A percentile compares a stretch with the other conserved stretches of the same genome.
These are phyloP conservation scores for Trametopsis cervina DNA, from an alignment of 768 basidiomycete species.

Conservation along the genomic window DNA sequence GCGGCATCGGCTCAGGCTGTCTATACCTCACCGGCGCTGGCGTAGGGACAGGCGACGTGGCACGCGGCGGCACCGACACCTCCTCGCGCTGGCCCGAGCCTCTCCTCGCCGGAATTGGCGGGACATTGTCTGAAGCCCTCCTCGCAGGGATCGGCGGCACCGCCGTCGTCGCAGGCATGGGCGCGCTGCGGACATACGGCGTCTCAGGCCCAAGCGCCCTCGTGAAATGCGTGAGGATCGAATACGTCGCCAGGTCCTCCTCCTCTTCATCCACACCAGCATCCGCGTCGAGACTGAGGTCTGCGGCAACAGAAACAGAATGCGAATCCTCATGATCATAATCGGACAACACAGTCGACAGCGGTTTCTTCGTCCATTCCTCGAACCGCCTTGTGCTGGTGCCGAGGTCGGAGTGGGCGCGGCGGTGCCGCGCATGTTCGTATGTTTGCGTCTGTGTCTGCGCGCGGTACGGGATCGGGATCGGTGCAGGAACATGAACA, in stretches of 20 bases:
- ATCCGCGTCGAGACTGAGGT: not conserved
- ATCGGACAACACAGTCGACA: not conserved
- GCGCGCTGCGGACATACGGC: too few relatives aligned
- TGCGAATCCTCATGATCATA: too few relatives aligned
- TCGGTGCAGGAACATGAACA: too few relatives aligned
- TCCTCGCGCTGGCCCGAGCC: not conserved
- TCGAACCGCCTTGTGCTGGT: too few relatives aligned
- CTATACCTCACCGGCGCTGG: too few relatives aligned
- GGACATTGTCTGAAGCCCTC: too few relatives aligned
- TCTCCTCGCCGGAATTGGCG: too few relatives aligned
- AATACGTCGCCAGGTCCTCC: conserved; percentile 9
- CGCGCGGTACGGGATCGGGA: not conserved
- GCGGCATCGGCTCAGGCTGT: not conserved
- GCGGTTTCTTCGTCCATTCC: not conserved
- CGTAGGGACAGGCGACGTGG: not conserved
- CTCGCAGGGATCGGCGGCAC: too few relatives aligned
- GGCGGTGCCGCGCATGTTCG: not conserved
- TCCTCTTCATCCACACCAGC: not conserved
- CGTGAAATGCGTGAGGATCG: conserved; percentile 6
- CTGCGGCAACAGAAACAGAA: not conserved
- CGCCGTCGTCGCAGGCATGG: too few relatives aligned
- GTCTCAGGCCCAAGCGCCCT: not conserved
- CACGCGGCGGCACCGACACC: not conserved
- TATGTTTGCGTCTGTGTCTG: conserved; percentile 1
- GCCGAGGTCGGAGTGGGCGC: too few relatives aligned